These are phyloP conservation scores for Microdochium paspali DNA, from an alignment of 2,329 filamentous ascomycete genomes.

Conservation along the genomic window DNA sequence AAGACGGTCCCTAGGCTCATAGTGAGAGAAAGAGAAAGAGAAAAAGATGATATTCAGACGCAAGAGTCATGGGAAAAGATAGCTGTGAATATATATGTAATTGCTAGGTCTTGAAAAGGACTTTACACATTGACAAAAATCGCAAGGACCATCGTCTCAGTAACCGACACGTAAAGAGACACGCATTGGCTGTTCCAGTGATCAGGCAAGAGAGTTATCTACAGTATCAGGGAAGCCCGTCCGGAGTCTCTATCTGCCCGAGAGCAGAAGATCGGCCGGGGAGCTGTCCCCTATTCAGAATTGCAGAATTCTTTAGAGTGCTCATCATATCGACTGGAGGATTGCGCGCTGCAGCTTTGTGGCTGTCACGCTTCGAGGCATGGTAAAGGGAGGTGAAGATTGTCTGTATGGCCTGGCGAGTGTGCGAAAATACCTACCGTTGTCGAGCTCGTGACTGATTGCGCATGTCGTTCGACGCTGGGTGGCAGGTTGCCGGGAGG, in stretches of 20 bases:
- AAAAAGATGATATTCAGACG: too few relatives aligned
- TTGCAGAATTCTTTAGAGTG: conserved; percentile 25
- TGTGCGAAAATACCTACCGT: too few relatives aligned
- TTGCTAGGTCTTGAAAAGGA: too few relatives aligned
- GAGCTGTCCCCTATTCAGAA: conserved; percentile 15
- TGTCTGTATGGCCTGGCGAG: too few relatives aligned
- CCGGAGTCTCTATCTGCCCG: background rate
- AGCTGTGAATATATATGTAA: too few relatives aligned
- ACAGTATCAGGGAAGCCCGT: conserved; percentile 10
- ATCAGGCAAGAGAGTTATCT: conserved; percentile 22
- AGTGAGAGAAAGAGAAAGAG: too few relatives aligned
- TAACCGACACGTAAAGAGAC: conserved; percentile 1
- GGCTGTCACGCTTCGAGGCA: background rate
- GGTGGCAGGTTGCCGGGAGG: too few relatives aligned
- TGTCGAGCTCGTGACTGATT: too few relatives aligned
- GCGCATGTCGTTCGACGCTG: too few relatives aligned
- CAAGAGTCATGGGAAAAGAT: background rate
- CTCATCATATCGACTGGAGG: conserved; percentile 14
- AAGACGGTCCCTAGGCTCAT: too few relatives aligned
- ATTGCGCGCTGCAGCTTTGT: background rate
- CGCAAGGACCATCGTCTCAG: too few relatives aligned
- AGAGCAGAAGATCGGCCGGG: conserved; percentile 3
- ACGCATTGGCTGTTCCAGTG: background rate
- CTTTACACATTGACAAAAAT: too few relatives aligned
- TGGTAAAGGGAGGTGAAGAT: background rate